Percentiles rank a stretch among this genome's conserved stretches.
Conservation (phyloP, 2,329 filamentous ascomycete species). For the Aspergillus fumigatiaffinis region DNA sequence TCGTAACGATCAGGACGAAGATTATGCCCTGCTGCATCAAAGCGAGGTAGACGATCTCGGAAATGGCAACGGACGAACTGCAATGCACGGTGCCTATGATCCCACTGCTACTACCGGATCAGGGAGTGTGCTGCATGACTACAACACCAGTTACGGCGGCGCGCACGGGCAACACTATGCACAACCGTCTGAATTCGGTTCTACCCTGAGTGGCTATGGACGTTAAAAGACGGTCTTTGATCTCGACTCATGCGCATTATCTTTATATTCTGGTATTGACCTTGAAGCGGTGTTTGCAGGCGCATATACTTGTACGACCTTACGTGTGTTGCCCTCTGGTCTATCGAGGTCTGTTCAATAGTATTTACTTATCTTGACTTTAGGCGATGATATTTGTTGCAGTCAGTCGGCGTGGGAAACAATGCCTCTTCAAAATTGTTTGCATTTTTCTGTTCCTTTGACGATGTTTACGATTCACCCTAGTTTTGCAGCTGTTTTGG, state of each 20-base stretch:
- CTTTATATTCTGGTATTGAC: constrained; percentile 22
- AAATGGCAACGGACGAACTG: constrained; percentile 30
- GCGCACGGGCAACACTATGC: constrained; percentile 35
- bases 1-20: constrained; percentile 44
- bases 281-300: constrained; percentile 32
- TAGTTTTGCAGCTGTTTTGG: neutral
- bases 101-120: constrained; percentile 30
- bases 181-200: constrained; percentile 14
- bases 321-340: constrained; percentile 11
- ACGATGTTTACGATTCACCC: neutral
- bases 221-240: neutral
- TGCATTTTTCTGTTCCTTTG: neutral
- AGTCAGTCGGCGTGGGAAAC: neutral
- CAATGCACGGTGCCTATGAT: constrained; percentile 38
- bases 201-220: constrained; percentile 15
- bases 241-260: neutral
- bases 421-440: neutral
- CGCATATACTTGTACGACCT: constrained; percentile 22
- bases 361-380: neutral
- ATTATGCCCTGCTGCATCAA: constrained; percentile 51
- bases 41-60: constrained; percentile 43
- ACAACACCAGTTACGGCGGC: constrained; percentile 40
- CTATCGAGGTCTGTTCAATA: neutral
- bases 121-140: constrained; percentile 37
- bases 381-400: neutral